Evolutionary conservation across 768 basidiomycete genomes (phyloP).

Genomic region (Pleurotus eryngii): DNA sequence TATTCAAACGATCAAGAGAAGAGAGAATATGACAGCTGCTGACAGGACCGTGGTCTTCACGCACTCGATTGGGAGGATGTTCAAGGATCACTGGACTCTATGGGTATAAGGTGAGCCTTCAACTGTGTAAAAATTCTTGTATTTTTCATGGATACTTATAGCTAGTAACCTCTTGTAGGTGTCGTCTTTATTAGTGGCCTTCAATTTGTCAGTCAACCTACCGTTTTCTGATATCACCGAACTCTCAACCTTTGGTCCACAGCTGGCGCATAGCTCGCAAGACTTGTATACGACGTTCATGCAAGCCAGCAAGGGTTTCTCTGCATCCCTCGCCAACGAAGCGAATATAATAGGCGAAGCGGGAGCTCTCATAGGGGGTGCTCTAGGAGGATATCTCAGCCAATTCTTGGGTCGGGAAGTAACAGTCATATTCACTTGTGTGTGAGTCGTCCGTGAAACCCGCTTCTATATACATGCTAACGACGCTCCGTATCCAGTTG

Average conservation of each 20-base stretch:
- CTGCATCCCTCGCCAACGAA: constrained; percentile 41
- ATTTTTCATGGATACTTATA: neutral
- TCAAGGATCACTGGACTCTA: constrained; percentile 56
- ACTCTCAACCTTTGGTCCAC: neutral
- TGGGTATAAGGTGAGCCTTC: constrained; percentile 42
- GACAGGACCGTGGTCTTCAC: constrained; percentile 52
- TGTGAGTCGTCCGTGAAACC: neutral
- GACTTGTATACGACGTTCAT: constrained; percentile 62
- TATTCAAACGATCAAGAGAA: constrained; percentile 45
- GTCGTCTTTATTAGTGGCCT: constrained; percentile 10
- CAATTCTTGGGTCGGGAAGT: constrained; percentile 65
- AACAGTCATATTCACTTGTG: constrained; percentile 34
- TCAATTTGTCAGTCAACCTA: constrained; percentile 10
- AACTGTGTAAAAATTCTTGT: neutral
- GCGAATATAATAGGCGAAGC: constrained; percentile 56
- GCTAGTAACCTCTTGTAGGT: neutral
- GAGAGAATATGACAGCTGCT: constrained; percentile 25
- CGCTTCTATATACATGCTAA: neutral
- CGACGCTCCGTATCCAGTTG: constrained; percentile 1
- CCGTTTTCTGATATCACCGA: neutral
- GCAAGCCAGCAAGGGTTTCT: constrained; percentile 45
- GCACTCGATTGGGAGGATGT: constrained; percentile 50
- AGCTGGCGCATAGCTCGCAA: constrained; percentile 19
- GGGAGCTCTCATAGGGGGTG: constrained; percentile 35
- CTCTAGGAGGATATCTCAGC: constrained; percentile 49